A percentile compares a stretch with the other conserved stretches of the same genome.
phyloP scores from a whole-genome alignment of 306 rosid species.

The Glycine soja region DNA sequence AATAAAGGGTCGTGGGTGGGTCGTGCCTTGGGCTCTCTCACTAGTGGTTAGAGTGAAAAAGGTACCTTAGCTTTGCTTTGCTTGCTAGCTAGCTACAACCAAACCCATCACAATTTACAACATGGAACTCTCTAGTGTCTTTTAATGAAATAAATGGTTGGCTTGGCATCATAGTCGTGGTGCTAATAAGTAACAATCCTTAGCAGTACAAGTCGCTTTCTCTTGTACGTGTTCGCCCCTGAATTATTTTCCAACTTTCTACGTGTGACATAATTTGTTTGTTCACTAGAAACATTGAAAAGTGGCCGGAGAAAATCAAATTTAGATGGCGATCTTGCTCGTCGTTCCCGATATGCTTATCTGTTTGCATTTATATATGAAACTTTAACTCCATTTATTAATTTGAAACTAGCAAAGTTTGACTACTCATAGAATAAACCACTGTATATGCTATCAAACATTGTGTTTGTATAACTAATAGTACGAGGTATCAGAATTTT shows the following conservation, averaged over 20 bases:
- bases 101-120: neutral
- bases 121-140: neutral
- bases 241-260: conserved; percentile 32
- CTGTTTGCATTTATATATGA: neutral
- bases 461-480: no score
- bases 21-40: conserved; percentile 46
- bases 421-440: neutral
- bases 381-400: neutral
- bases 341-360: neutral
- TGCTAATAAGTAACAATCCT: conserved; percentile 45
- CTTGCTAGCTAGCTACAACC: conserved; percentile 42
- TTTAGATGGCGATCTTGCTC: neutral
- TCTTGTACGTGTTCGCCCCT: conserved; percentile 46
- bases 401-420: neutral
- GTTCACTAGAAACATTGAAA: conserved; percentile 53
- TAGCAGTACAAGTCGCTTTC: conserved; percentile 60
- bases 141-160: conserved; percentile 39
- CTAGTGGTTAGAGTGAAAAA: conserved; percentile 55
- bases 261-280: conserved; percentile 52
- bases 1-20: conserved; percentile 52
- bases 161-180: conserved; percentile 59
- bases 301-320: conserved; percentile 29
- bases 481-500: no score
- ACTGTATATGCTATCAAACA: neutral
- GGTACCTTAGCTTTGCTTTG: conserved; percentile 1